phyloP scores from a whole-genome alignment of 306 rosid species.

The Erythrophleum fordii region DNA sequence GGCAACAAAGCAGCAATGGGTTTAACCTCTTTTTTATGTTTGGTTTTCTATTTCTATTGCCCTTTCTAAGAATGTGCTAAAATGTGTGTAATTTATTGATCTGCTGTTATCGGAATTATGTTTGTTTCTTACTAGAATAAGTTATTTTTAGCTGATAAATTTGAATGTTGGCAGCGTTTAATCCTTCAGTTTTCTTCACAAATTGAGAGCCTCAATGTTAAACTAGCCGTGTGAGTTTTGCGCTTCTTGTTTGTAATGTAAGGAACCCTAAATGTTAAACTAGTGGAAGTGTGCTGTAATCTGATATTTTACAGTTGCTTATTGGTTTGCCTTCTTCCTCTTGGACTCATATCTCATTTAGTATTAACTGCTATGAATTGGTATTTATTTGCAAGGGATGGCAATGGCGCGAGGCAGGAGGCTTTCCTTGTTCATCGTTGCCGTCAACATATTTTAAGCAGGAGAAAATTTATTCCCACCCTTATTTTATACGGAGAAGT shows the following conservation, averaged over 20 bases:
- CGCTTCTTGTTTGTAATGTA: not conserved
- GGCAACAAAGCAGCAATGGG: slow-evolving; percentile 82
- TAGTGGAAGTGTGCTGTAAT: not conserved
- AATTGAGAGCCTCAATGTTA: slow-evolving; percentile 35
- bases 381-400: too few relatives aligned
- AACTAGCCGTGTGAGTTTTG: slow-evolving; percentile 24
- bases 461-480: too few relatives aligned
- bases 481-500: too few relatives aligned
- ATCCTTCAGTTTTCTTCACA: slow-evolving; percentile 30
- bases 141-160: slow-evolving; percentile 41
- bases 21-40: slow-evolving; percentile 40
- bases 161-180: slow-evolving; percentile 30
- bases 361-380: not conserved
- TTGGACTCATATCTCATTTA: not conserved
- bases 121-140: slow-evolving; percentile 46
- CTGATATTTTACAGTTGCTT: not conserved
- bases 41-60: not conserved
- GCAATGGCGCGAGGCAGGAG: too few relatives aligned
- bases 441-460: too few relatives aligned
- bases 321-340: not conserved
- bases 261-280: not conserved
- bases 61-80: slow-evolving; percentile 45
- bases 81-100: slow-evolving; percentile 49
- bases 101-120: slow-evolving; percentile 45
- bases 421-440: too few relatives aligned